Percentiles rank a stretch among this genome's conserved stretches.
phyloP scores from a whole-genome alignment of 768 basidiomycete genomes.

The Pulveroboletus sp. region DNA sequence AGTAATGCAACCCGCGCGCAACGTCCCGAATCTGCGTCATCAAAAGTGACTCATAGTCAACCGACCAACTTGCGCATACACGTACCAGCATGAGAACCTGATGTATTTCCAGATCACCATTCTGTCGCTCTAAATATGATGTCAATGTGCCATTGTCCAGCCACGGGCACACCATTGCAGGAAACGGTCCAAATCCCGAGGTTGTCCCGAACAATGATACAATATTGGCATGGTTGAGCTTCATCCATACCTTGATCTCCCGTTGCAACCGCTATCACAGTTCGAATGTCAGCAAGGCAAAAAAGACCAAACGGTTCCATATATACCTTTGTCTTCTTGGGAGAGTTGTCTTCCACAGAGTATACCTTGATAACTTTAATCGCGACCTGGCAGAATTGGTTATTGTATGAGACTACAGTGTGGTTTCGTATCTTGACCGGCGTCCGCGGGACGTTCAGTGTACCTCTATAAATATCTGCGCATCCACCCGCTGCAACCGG shows the following conservation, averaged over 20 bases:
- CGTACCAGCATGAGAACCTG: neutral
- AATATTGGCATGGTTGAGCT: slow-evolving; percentile 1
- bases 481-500: neutral
- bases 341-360: neutral
- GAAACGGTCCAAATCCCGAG: neutral
- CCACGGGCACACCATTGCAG: neutral
- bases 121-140: neutral
- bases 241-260: slow-evolving; percentile 9
- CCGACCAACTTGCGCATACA: neutral
- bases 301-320: neutral
- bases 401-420: neutral
- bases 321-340: neutral
- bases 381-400: neutral
- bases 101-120: neutral
- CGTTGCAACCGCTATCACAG: slow-evolving; percentile 1
- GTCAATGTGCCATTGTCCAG: neutral
- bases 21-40: neutral
- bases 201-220: neutral
- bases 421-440: neutral
- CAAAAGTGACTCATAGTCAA: neutral
- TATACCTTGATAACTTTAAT: slow-evolving; percentile 3
- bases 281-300: too few relatives aligned
- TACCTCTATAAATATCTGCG: neutral
- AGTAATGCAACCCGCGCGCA: neutral
- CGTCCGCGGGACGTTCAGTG: neutral